Percentiles rank a stretch among this genome's conserved stretches.
Conservation (phyloP, 805 yeast genomes). For the Metschnikowia arizonensis region DNA sequence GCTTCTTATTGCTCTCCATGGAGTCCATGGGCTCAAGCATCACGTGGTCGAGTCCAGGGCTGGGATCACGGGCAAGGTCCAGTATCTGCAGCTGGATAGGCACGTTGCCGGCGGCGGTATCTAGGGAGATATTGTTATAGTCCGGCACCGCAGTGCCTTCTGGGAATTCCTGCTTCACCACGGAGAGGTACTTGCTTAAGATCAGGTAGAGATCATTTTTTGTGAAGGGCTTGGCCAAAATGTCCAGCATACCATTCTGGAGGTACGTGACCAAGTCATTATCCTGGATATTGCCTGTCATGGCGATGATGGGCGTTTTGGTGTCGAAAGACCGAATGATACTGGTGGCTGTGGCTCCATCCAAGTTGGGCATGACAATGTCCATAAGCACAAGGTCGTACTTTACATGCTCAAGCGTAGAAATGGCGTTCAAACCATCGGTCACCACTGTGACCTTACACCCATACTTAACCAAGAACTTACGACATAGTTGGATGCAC, state of each 20-base stretch:
- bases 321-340: slow-evolving; percentile 81
- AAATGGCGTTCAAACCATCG: slow-evolving; percentile 87
- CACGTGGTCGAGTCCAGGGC: slow-evolving; percentile 12
- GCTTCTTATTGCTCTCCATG: slow-evolving; percentile 15
- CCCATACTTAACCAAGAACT: slow-evolving; percentile 81
- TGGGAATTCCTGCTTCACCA: slow-evolving; percentile 15
- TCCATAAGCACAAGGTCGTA: slow-evolving; percentile 82
- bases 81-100: slow-evolving; percentile 8
- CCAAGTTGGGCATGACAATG: slow-evolving; percentile 83
- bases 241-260: slow-evolving; percentile 88
- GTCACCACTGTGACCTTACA: slow-evolving; percentile 90
- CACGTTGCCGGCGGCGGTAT: slow-evolving; percentile 8
- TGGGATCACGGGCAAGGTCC: slow-evolving; percentile 9
- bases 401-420: slow-evolving; percentile 63
- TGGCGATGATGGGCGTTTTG: slow-evolving; percentile 85
- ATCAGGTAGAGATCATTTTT: slow-evolving; percentile 78
- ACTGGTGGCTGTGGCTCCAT: slow-evolving; percentile 88
- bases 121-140: slow-evolving; percentile 11
- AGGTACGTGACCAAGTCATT: slow-evolving; percentile 75
- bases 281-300: slow-evolving; percentile 87
- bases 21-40: slow-evolving; percentile 14
- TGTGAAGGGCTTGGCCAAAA: slow-evolving; percentile 90
- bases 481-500: slow-evolving; percentile 77
- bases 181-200: slow-evolving; percentile 64
- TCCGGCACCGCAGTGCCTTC: slow-evolving; percentile 16